A percentile compares a stretch with the other conserved stretches of the same genome.
phyloP scores from a whole-genome alignment of 106 monocot species.

The Gastrodia elata region DNA sequence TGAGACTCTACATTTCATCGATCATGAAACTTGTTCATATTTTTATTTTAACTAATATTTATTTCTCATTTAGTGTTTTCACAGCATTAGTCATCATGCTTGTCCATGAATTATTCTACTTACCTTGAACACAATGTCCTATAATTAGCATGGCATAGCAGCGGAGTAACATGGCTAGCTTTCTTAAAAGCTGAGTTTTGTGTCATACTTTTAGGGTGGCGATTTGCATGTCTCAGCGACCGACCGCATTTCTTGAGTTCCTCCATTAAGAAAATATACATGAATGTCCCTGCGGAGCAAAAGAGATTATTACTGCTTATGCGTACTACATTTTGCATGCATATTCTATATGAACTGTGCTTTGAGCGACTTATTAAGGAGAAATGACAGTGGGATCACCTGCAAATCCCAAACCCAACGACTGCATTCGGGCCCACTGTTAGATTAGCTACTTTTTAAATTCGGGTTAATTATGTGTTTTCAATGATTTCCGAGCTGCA shows the following conservation, averaged over 20 bases:
- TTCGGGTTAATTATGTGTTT: neutral
- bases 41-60: too few relatives aligned
- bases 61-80: too few relatives aligned
- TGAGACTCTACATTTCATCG: too few relatives aligned
- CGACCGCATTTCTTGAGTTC: neutral
- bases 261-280: neutral
- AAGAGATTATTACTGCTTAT: neutral
- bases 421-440: neutral
- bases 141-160: neutral
- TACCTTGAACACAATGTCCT: too few relatives aligned
- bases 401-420: neutral
- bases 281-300: neutral
- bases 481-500: neutral
- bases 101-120: too few relatives aligned
- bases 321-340: neutral
- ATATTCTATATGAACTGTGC: neutral
- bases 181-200: neutral
- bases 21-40: too few relatives aligned
- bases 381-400: neutral
- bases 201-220: conserved; percentile 1
- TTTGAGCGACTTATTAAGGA: too few relatives aligned
- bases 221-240: neutral
- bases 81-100: too few relatives aligned
- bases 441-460: neutral
- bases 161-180: neutral